These are phyloP conservation scores for Arthrobotrys pseudoclavata DNA, from an alignment of 2,329 filamentous ascomycete species.

Conservation along the genomic window DNA sequence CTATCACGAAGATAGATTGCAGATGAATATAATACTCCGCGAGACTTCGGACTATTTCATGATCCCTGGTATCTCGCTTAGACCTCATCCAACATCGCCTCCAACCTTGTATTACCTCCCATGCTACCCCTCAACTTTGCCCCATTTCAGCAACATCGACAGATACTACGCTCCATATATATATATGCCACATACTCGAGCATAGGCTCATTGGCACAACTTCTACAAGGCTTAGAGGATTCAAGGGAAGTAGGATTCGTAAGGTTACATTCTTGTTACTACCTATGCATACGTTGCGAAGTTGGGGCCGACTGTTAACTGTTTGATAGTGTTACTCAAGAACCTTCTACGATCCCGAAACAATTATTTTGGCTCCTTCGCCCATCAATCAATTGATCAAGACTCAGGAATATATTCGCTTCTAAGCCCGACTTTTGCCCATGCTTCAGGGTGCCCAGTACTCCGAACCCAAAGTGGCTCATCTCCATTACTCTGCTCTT, in stretches of 20 bases:
- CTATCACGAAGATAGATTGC: conserved; percentile 1
- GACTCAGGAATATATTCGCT: conserved; percentile 20
- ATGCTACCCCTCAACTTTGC: conserved; percentile 10
- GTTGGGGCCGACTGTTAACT: no score
- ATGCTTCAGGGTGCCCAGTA: conserved; percentile 76
- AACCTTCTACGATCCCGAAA: neutral
- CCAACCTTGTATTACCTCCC: conserved; percentile 3
- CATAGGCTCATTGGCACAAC: no score
- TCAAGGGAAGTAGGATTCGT: neutral
- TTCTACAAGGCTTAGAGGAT: no score
- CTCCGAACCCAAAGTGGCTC: conserved; percentile 72
- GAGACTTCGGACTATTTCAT: neutral
- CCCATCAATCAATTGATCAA: neutral
- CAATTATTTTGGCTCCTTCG: neutral
- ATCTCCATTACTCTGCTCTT: conserved; percentile 65
- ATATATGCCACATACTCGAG: neutral
- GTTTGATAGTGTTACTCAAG: neutral
- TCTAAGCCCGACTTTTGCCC: conserved; percentile 69
- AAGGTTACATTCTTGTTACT: neutral
- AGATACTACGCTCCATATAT: neutral
- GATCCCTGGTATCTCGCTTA: neutral
- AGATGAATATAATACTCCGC: conserved; percentile 23
- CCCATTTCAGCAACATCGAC: neutral
- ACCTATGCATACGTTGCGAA: no score
- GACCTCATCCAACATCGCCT: neutral